Conservation (phyloP, 306 rosid genomes). For the Rosa lucieae region DNA sequence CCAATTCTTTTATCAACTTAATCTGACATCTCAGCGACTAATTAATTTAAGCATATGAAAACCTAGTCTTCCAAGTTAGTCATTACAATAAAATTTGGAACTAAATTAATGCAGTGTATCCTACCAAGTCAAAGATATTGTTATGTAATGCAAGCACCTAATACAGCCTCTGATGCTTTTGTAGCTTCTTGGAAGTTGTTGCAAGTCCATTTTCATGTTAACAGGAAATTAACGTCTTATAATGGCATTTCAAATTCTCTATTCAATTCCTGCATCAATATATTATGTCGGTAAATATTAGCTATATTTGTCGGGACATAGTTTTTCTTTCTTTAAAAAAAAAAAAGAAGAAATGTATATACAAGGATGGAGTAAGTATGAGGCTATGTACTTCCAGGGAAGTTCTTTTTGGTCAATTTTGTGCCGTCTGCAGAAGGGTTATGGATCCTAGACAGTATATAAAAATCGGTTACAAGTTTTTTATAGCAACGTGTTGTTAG, state of each 20-base stretch:
- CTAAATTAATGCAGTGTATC: background rate
- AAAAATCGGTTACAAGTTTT: background rate
- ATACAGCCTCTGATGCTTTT: background rate
- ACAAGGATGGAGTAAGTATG: constrained; percentile 1
- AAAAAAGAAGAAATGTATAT: background rate
- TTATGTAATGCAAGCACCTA: background rate
- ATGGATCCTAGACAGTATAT: background rate
- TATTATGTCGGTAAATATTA: background rate
- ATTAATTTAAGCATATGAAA: constrained; percentile 10
- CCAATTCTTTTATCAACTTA: constrained; percentile 2
- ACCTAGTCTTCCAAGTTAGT: background rate
- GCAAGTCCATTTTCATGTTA: constrained; percentile 24
- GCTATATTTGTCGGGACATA: background rate
- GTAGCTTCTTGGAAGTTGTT: constrained; percentile 26
- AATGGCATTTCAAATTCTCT: constrained; percentile 23
- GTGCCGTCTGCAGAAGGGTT: background rate
- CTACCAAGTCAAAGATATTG: constrained; percentile 14
- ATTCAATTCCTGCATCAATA: background rate
- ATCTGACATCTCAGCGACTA: constrained; percentile 15
- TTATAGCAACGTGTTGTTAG: background rate
- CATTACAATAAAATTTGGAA: background rate
- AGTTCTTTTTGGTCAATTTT: background rate
- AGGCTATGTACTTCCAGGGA: background rate
- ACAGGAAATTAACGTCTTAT: constrained; percentile 16
- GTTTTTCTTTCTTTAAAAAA: background rate